Evolutionary conservation across 257 asterid species (phyloP).

Genomic region (Solanum boliviense): DNA sequence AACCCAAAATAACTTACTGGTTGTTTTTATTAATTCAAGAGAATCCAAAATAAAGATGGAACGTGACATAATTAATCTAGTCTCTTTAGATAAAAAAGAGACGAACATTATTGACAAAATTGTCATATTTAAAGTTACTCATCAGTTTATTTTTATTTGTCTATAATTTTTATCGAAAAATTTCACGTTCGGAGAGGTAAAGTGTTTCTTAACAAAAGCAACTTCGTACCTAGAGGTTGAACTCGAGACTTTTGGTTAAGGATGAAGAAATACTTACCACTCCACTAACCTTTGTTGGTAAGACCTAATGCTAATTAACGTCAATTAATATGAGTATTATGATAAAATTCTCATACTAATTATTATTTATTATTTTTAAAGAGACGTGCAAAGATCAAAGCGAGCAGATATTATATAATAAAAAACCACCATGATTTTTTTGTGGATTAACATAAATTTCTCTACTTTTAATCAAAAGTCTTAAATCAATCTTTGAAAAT

Average conservation of each 20-base stretch:
- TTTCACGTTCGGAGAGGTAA: not conserved
- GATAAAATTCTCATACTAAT: not conserved
- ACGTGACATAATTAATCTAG: not conserved
- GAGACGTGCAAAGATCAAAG: not conserved
- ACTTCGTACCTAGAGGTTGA: not conserved
- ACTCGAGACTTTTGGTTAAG: too few species aligned
- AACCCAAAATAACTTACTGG: not conserved
- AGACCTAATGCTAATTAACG: not conserved
- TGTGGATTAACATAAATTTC: not conserved
- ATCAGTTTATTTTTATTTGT: too few species aligned
- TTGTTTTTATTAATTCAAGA: not conserved
- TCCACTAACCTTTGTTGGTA: too few species aligned
- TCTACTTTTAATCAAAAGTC: not conserved
- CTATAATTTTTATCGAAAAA: too few species aligned
- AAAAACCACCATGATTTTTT: not conserved
- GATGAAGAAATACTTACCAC: not conserved
- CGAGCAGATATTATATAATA: not conserved
- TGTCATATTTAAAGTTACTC: not conserved
- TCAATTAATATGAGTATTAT: not conserved
- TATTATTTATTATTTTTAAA: too few species aligned
- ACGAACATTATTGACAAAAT: not conserved
- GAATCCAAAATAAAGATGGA: not conserved
- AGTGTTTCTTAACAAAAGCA: too few species aligned
- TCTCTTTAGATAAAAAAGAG: not conserved
- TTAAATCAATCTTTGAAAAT: not conserved